phyloP scores from a whole-genome alignment of 2,329 filamentous ascomycete species.

The Rutstroemia sp. region DNA sequence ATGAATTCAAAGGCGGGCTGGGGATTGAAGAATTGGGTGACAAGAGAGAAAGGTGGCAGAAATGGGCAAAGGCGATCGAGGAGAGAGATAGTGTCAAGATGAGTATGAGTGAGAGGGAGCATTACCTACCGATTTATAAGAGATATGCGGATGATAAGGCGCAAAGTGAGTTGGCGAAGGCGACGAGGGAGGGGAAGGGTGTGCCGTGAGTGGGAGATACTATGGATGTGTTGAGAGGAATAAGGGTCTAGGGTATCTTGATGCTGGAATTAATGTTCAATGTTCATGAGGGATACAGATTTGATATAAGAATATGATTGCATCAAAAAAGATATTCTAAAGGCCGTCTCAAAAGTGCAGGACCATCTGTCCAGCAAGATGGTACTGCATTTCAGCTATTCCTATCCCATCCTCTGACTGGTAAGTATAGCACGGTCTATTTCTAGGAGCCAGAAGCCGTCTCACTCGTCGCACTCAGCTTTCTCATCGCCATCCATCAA shows the following conservation, averaged over 20 bases:
- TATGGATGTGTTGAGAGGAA: not conserved
- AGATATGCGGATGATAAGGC: slow-evolving; percentile 60
- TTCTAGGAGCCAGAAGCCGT: too few relatives aligned
- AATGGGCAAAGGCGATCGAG: slow-evolving; percentile 54
- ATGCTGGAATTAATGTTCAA: not conserved
- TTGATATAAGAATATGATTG: too few relatives aligned
- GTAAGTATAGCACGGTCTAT: too few relatives aligned
- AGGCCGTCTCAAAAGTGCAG: too few relatives aligned
- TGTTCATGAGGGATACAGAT: not conserved
- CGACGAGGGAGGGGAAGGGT: slow-evolving; percentile 52
- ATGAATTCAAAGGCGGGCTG: slow-evolving; percentile 61
- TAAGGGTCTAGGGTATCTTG: not conserved
- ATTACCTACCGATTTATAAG: slow-evolving; percentile 63
- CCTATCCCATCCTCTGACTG: too few relatives aligned
- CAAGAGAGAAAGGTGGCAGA: slow-evolving; percentile 57
- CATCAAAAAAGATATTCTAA: too few relatives aligned
- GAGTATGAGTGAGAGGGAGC: slow-evolving; percentile 60
- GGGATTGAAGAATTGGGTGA: slow-evolving; percentile 40
- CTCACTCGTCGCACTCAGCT: too few relatives aligned
- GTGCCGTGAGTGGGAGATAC: slow-evolving; percentile 44
- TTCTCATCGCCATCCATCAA: too few relatives aligned
- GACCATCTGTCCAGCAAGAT: too few relatives aligned
- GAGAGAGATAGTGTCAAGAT: slow-evolving; percentile 54
- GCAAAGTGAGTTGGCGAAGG: slow-evolving; percentile 53
- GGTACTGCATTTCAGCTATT: too few relatives aligned